These are phyloP conservation scores for Pseudogymnoascus sp. DNA, from an alignment of 2,329 filamentous ascomycete genomes.

Conservation along the genomic window DNA sequence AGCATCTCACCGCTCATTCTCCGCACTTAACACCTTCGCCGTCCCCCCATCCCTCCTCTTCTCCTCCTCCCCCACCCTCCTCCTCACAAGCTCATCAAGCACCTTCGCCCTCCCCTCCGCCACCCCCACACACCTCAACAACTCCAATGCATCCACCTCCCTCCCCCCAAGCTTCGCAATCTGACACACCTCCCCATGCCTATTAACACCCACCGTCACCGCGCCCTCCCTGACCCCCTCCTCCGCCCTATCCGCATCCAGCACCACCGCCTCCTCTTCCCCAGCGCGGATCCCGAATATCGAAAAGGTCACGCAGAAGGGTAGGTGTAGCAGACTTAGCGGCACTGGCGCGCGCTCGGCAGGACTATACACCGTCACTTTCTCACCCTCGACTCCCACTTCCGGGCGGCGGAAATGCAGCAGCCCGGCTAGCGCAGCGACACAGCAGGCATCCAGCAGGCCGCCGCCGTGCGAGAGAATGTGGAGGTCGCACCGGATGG, in stretches of 20 bases:
- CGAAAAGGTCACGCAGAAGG: slow-evolving; percentile 83
- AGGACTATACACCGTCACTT: slow-evolving; percentile 72
- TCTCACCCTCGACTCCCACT: slow-evolving; percentile 75
- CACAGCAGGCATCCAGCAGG: slow-evolving; percentile 74
- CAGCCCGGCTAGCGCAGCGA: slow-evolving; percentile 79
- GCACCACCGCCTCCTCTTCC: slow-evolving; percentile 58
- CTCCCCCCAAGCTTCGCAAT: slow-evolving; percentile 83
- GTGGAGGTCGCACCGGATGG: slow-evolving; percentile 83
- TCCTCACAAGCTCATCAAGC: slow-evolving; percentile 64
- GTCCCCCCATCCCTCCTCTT: slow-evolving; percentile 70
- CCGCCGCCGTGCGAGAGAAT: slow-evolving; percentile 87
- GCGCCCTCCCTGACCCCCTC: slow-evolving; percentile 67
- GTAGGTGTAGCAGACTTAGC: slow-evolving; percentile 83
- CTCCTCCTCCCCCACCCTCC: slow-evolving; percentile 66
- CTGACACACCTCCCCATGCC: slow-evolving; percentile 83
- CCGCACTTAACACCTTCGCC: slow-evolving; percentile 67
- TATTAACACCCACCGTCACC: slow-evolving; percentile 78
- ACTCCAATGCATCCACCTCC: slow-evolving; percentile 66
- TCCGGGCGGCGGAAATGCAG: slow-evolving; percentile 89
- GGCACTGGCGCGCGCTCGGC: slow-evolving; percentile 85
- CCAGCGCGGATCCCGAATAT: slow-evolving; percentile 48
- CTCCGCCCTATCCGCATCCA: slow-evolving; percentile 67
- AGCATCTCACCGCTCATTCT: slow-evolving; percentile 61
- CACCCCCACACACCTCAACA: slow-evolving; percentile 67
- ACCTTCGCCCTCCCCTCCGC: slow-evolving; percentile 75